phyloP scores from a whole-genome alignment of 495 filamentous ascomycete genomes.

The Xylaria flabelliformis region DNA sequence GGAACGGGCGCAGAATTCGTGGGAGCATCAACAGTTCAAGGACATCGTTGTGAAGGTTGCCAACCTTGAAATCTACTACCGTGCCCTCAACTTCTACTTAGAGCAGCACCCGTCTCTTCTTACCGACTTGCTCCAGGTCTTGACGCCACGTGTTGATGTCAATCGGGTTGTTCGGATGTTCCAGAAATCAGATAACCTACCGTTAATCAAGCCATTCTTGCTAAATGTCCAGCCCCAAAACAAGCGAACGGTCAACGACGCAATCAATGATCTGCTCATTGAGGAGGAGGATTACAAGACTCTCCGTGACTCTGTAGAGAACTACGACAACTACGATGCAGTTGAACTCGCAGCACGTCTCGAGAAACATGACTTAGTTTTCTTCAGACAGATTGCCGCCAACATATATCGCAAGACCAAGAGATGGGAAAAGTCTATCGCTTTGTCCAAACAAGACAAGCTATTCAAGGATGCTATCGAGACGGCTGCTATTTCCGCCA shows the following conservation, averaged over 20 bases:
- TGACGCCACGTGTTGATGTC: conserved; percentile 94
- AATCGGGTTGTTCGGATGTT: conserved; percentile 99
- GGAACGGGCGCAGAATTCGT: conserved; percentile 97
- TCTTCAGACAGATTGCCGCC: conserved; percentile 98
- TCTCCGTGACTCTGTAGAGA: conserved; percentile 94
- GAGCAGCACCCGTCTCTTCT: conserved; percentile 94
- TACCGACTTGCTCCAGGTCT: conserved; percentile 90
- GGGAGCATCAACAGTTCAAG: conserved; percentile 99
- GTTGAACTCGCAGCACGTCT: conserved; percentile 93
- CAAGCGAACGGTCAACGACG: conserved; percentile 96
- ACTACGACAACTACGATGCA: conserved; percentile 98
- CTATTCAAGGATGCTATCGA: conserved; percentile 99
- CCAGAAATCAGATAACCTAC: conserved; percentile 96
- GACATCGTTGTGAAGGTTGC: conserved; percentile 98
- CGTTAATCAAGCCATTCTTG: conserved; percentile 98
- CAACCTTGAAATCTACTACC: conserved; percentile 99
- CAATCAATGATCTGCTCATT: conserved; percentile 97
- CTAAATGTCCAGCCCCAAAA: conserved; percentile 97
- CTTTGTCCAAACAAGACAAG: conserved; percentile 98
- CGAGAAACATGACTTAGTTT: conserved; percentile 95
- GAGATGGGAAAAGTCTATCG: conserved; percentile 99
- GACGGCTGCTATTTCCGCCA: conserved; percentile 93
- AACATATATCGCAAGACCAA: conserved; percentile 99
- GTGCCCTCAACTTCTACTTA: conserved; percentile 95
- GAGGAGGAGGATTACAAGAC: conserved; percentile 99